Evolutionary conservation across 257 asterid species (phyloP), one percentile per base, ranked within the genome.

Genomic region (Solanum dulcamara): DNA sequence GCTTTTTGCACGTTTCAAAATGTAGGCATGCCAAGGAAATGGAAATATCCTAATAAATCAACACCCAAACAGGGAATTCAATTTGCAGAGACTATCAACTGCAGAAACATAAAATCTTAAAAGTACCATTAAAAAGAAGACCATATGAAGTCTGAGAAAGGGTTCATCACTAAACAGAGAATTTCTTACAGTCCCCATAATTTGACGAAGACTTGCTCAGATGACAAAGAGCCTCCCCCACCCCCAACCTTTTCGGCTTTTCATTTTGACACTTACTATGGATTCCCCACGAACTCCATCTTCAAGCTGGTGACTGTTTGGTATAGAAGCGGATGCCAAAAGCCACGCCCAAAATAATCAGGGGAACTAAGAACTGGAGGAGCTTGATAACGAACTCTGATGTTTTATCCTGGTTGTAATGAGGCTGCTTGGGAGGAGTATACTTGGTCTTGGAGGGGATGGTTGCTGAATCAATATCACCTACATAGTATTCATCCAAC

Each of bases 341-440:
- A 81, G 98, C 97, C 66, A 91, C 90, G 1, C 93, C 96, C 90
- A 94, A 87, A 72, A 94, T 92, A 30, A 92, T 57, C 84, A 94
- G 89, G 66, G 98, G 98, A 40, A 94, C 95, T 86, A 94, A 88
- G 92, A 94, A 92, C 86, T 94, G 98, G 83, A 94, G 96, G 84
- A 94, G 91, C 94, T 91, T 94, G 91, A 94, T 66, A 59, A 94
- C 2, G 53, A 93, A 92, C 60, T 93, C 95, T 7, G 92, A 77
- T 46, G 97, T 89, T 87, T 91, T 91, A 87, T 92, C 96, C 88
- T 90, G 93, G 85, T 86, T 92, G 89, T 87, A 79, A 50, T 89
- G 91, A 55, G 92, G 88, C 90, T 87, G 94, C 85, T 89, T 90
- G 14, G 98, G 94, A 18, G 95, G 91, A 50, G 90, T 77, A 88